Conservation (phyloP, 2,329 filamentous ascomycete genomes). For the Monosporascus sp. region DNA sequence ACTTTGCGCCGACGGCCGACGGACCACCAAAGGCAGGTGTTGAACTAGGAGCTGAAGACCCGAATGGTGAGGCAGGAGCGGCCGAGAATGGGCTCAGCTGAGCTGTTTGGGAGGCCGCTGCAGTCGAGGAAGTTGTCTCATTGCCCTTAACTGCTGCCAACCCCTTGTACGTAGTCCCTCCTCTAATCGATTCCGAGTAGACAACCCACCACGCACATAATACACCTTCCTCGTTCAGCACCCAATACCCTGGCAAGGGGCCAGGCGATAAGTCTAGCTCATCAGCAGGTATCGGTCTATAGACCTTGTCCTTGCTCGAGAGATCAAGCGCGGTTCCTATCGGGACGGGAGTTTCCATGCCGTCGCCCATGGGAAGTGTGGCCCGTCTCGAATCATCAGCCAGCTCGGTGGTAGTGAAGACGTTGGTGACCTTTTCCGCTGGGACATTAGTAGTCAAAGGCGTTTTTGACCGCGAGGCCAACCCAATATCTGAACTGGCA, state of each 20-base stretch:
- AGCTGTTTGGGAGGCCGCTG: constrained; percentile 27
- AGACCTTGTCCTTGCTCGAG: constrained; percentile 74
- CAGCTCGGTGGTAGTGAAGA: constrained; percentile 70
- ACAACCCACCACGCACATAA: constrained; percentile 87
- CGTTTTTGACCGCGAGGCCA: constrained; percentile 68
- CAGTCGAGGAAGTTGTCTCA: constrained; percentile 22
- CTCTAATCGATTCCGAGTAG: constrained; percentile 78
- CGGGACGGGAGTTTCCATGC: constrained; percentile 65
- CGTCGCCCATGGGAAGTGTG: constrained; percentile 65
- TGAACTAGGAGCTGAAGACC: constrained; percentile 28
- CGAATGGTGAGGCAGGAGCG: constrained; percentile 35
- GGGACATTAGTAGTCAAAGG: constrained; percentile 58
- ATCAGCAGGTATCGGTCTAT: constrained; percentile 70
- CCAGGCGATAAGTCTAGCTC: constrained; percentile 73
- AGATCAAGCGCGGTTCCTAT: constrained; percentile 80
- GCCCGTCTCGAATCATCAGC: constrained; percentile 71
- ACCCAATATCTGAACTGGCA: constrained; percentile 69
- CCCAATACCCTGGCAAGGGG: constrained; percentile 77
- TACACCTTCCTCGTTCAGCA: constrained; percentile 84
- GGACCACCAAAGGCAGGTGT: constrained; percentile 42
- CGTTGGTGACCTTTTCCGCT: constrained; percentile 54
- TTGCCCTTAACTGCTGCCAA: constrained; percentile 47
- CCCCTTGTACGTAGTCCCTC: constrained; percentile 68
- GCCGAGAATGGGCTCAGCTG: constrained; percentile 18
- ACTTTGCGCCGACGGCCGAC: constrained; percentile 43